Percentiles rank a stretch among this genome's conserved stretches.
Evolutionary conservation across 805 yeast genomes (phyloP).

Genomic region (Hanseniaspora singularis): DNA sequence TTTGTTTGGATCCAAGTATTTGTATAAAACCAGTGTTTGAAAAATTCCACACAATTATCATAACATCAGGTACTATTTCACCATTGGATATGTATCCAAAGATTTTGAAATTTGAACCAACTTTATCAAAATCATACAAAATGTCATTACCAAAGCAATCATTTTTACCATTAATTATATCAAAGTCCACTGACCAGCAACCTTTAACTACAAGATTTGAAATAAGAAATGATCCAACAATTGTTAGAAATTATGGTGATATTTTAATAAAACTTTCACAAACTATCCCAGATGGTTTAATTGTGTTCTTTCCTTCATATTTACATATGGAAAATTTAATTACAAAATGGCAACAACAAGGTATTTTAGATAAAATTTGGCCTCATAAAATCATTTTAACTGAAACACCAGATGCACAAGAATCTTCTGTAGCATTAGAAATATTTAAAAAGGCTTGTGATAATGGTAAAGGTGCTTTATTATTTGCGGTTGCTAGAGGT

Average conservation of each 20-base stretch:
- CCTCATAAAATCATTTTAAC: slow-evolving; percentile 87
- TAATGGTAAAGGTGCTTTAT: slow-evolving; percentile 94
- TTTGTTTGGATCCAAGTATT: slow-evolving; percentile 94
- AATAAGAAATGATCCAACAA: slow-evolving; percentile 94
- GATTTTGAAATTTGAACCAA: slow-evolving; percentile 88
- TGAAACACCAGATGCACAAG: slow-evolving; percentile 98
- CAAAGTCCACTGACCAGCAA: slow-evolving; percentile 97
- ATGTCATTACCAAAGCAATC: slow-evolving; percentile 91
- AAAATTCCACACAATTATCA: slow-evolving; percentile 78
- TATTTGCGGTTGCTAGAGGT: slow-evolving; percentile 96
- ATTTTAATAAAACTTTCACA: slow-evolving; percentile 84
- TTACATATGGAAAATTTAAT: slow-evolving; percentile 96
- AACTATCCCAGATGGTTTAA: slow-evolving; percentile 95
- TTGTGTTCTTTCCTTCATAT: slow-evolving; percentile 94
- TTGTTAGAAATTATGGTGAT: slow-evolving; percentile 92
- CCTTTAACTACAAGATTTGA: slow-evolving; percentile 93
- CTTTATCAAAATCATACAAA: slow-evolving; percentile 84
- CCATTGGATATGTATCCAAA: slow-evolving; percentile 98
- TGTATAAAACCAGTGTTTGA: slow-evolving; percentile 97
- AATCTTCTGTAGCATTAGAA: slow-evolving; percentile 87
- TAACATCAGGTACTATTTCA: slow-evolving; percentile 95
- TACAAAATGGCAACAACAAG: slow-evolving; percentile 98
- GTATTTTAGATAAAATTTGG: slow-evolving; percentile 96
- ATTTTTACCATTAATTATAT: slow-evolving; percentile 87
- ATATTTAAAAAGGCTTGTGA: slow-evolving; percentile 93